Evolutionary conservation across 2,329 filamentous ascomycete genomes (phyloP).

Genomic region (Aspergillus ustus): DNA sequence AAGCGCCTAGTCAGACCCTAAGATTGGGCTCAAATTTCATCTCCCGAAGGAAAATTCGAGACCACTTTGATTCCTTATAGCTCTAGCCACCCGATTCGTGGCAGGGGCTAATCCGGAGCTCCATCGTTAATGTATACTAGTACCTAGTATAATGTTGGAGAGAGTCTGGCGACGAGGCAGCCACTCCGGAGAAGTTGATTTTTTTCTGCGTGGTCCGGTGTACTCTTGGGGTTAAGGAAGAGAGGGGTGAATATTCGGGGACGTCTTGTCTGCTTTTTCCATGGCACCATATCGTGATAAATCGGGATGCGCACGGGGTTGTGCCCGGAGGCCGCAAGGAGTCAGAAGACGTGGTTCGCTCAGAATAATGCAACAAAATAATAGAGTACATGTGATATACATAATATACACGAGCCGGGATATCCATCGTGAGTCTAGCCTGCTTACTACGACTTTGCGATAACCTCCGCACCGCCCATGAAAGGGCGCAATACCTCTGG

Average conservation of each 20-base stretch:
- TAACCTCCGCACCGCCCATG: conserved; percentile 77
- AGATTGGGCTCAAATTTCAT: neutral
- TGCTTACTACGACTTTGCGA: conserved; percentile 53
- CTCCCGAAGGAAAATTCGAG: neutral
- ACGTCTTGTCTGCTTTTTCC: neutral
- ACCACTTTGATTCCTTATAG: neutral
- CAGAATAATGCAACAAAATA: neutral
- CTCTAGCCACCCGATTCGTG: neutral
- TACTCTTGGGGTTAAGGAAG: neutral
- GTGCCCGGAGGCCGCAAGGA: neutral
- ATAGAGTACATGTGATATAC: conserved; percentile 9
- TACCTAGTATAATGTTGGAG: neutral
- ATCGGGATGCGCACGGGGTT: neutral
- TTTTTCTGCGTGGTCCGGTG: neutral
- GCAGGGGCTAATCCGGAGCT: neutral
- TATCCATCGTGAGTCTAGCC: neutral
- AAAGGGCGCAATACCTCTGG: conserved; percentile 79
- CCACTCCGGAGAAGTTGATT: neutral
- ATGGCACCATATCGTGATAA: neutral
- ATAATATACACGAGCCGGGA: conserved; percentile 1
- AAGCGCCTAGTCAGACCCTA: neutral
- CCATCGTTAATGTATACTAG: neutral
- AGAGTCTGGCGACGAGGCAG: neutral
- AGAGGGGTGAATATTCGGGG: neutral
- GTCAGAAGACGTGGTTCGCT: neutral